phyloP scores from a whole-genome alignment of 129 eudicot genomes.

The Pittosporum tobira region DNA sequence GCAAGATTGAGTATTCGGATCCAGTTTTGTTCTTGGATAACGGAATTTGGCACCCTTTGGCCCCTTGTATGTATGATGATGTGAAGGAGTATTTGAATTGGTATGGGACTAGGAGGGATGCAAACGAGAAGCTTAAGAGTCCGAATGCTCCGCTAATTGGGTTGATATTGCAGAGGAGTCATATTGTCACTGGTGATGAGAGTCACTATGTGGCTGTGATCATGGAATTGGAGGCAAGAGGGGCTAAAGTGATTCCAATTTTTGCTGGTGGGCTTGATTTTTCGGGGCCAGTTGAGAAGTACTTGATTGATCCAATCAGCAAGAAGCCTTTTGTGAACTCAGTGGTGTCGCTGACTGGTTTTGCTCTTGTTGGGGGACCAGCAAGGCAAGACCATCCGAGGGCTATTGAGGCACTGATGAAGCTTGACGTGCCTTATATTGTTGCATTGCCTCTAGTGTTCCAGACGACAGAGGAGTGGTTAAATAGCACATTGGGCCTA shows the following conservation, averaged over 20 bases:
- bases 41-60: conserved; percentile 98
- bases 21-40: conserved; percentile 91
- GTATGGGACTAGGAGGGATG: conserved; percentile 74
- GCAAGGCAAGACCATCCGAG: conserved; percentile 99
- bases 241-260: conserved; percentile 86
- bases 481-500: conserved; percentile 90
- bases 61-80: conserved; percentile 96
- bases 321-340: conserved; percentile 86
- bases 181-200: conserved; percentile 92
- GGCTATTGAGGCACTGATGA: conserved; percentile 86
- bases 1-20: conserved; percentile 67
- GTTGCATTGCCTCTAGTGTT: conserved; percentile 94
- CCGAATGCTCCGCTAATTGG: conserved; percentile 64
- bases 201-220: conserved; percentile 97
- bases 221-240: conserved; percentile 91
- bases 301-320: conserved; percentile 72
- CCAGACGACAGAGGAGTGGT: conserved; percentile 99
- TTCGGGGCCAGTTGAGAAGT: conserved; percentile 91
- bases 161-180: conserved; percentile 77
- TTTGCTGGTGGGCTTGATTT: conserved; percentile 95
- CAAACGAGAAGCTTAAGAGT: conserved; percentile 63
- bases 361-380: conserved; percentile 97
- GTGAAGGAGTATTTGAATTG: conserved; percentile 90
- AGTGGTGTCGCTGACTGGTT: conserved; percentile 83
- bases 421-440: conserved; percentile 92